phyloP scores from a whole-genome alignment of 306 rosid species.

The Sophora flavescens region DNA sequence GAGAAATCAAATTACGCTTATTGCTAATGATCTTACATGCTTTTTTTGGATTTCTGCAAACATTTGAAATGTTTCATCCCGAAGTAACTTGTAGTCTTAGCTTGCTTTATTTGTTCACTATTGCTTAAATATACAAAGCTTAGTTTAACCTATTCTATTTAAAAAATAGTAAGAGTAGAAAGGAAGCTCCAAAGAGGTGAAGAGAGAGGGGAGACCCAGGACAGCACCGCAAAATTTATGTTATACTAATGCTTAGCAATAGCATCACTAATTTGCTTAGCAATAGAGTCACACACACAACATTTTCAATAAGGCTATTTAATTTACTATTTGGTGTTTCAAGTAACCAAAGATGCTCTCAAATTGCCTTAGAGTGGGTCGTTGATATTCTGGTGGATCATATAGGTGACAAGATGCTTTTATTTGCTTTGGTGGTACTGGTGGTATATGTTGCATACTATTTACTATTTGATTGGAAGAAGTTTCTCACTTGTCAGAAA shows the following conservation, averaged over 20 bases:
- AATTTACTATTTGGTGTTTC: constrained; percentile 18
- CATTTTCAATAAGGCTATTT: neutral
- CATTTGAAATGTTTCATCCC: constrained; percentile 17
- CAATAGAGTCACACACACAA: neutral
- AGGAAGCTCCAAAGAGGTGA: neutral
- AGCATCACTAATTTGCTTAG: neutral
- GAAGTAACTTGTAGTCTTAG: neutral
- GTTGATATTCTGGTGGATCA: constrained; percentile 20
- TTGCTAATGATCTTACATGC: neutral
- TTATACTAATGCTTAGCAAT: neutral
- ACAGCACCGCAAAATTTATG: neutral
- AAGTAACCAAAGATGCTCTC: constrained; percentile 24
- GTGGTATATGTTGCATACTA: neutral
- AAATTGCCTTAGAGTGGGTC: neutral
- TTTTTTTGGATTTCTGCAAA: constrained; percentile 9
- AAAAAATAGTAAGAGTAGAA: neutral
- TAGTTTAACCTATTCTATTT: neutral
- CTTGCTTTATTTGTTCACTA: constrained; percentile 20
- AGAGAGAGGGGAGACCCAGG: neutral
- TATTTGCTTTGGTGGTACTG: neutral
- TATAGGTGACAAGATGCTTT: neutral
- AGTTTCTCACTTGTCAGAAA: neutral
- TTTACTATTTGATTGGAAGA: constrained; percentile 18
- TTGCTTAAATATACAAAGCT: neutral
- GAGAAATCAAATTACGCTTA: constrained; percentile 3